Conservation (phyloP, 1,139 yeast genomes). For the Magnusiomyces ingens region DNA sequence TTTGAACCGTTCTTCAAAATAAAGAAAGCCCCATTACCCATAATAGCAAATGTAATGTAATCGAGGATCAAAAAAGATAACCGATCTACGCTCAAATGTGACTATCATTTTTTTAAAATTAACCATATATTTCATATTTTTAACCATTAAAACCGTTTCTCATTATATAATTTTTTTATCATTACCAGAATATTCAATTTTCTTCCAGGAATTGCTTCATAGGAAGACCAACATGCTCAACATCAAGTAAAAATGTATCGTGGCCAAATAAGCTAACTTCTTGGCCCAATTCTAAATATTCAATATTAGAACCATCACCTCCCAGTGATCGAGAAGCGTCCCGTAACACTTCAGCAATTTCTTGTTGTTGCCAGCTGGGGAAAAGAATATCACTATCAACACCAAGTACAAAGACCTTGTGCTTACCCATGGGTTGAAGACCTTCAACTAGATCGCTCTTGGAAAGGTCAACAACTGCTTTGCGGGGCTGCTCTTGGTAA, state of each 20-base stretch:
- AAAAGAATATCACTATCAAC: constrained; percentile 87
- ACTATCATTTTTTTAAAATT: too few species aligned
- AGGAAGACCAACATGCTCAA: constrained; percentile 74
- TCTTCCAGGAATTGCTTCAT: constrained; percentile 52
- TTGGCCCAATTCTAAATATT: constrained; percentile 66
- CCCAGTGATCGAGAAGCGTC: constrained; percentile 30
- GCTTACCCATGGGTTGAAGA: constrained; percentile 52
- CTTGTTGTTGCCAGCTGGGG: constrained; percentile 93
- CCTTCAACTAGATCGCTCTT: constrained; percentile 56
- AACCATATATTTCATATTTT: too few species aligned
- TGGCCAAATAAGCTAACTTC: constrained; percentile 81
- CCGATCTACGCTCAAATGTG: too few species aligned
- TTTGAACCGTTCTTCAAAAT: too few species aligned
- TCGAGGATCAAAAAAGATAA: too few species aligned
- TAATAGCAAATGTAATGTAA: too few species aligned
- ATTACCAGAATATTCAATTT: background rate
- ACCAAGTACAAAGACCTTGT: constrained; percentile 72
- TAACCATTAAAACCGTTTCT: background rate
- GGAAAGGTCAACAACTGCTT: constrained; percentile 18
- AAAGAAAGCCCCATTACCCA: too few species aligned
- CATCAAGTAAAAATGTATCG: constrained; percentile 76
- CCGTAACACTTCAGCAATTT: constrained; percentile 57
- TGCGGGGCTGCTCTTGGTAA: constrained; percentile 43
- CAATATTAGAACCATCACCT: constrained; percentile 16
- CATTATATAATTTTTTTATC: constrained; percentile 6